A percentile compares a stretch with the other conserved stretches of the same genome.
Evolutionary conservation across 768 basidiomycete genomes (phyloP).

Genomic region (Tulasnella sp.): DNA sequence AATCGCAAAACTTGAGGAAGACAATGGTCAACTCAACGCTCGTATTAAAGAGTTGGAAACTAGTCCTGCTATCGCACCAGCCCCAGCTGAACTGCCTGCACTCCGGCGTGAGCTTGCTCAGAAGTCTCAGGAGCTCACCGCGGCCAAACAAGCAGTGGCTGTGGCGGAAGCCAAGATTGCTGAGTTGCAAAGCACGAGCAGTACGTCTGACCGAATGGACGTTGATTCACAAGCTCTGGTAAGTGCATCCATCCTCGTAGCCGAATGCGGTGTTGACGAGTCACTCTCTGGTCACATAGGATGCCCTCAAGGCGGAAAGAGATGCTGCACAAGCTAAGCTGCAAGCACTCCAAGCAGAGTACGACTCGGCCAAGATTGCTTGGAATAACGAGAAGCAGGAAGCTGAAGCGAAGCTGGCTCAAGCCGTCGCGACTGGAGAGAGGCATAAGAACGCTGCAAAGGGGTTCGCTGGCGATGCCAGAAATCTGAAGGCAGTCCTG

Average conservation of each 20-base stretch:
- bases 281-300: background rate
- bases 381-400: conserved; percentile 23
- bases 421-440: conserved; percentile 1
- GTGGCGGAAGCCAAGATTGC: conserved; percentile 9
- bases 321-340: conserved; percentile 18
- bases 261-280: background rate
- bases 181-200: background rate
- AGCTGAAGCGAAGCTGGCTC: background rate
- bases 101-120: conserved; percentile 21
- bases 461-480: conserved; percentile 13
- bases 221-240: conserved; percentile 23
- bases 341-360: conserved; percentile 8
- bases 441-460: conserved; percentile 20
- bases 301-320: conserved; percentile 24
- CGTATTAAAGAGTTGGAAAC: conserved; percentile 19
- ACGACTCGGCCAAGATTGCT: background rate
- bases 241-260: background rate
- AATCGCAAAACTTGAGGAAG: conserved; percentile 4
- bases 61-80: background rate
- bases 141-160: background rate
- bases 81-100: background rate
- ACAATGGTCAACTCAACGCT: conserved; percentile 23
- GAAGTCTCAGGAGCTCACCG: conserved; percentile 17
- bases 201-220: conserved; percentile 11
- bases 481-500: background rate